Evolutionary conservation across 108 stramenopile species (phyloP), one percentile per base, ranked within the genome.

Genomic region (Fistulifera solaris): DNA sequence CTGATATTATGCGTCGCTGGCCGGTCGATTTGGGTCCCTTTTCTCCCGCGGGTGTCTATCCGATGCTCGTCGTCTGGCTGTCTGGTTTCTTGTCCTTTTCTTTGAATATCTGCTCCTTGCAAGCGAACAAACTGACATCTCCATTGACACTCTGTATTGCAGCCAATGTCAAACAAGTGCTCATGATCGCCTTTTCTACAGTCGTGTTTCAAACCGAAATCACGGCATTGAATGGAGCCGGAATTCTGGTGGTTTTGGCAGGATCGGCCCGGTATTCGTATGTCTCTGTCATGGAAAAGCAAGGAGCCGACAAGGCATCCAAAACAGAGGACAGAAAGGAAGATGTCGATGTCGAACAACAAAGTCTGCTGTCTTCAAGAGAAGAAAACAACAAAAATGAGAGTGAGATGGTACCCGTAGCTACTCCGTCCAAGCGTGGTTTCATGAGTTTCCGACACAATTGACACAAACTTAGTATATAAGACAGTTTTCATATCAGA

Each of bases 91-190:
- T 65, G 19, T 74, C 77, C 17, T 87, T 93, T 63, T 76, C 83
- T 7, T 74, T 93, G 16, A 93, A 93, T 59, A 76, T 89, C 49
- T 74, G 65, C 40, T 80, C 78, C 22, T 71, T 93, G 25, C 78
- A 80, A 70, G 85, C 92, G 18, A 93, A 89, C 62, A 89, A 89
- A 54, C 57, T 89, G 53, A 93, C 92, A 11, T 80, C 78, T 1
- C 86, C 92, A 13, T 52, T 93, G 44, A 93, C 92, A 10, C 61
- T 93, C 19, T 87, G 87, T 22, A 89, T 93, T 42, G 76, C 87
- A 11, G 85, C 92, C 27, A 93, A 93, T 67, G 85, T 89, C 41
- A 93, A 93, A 51, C 92, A 93, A 69, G 92, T 88, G 0, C 15
- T 84, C 11, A 82, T 85, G 79, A 83, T 81, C 53, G 63, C 54